Base-by-base conservation (phyloP, 2,329 filamentous ascomycete species). In the Seiridium unicorne region DNA sequence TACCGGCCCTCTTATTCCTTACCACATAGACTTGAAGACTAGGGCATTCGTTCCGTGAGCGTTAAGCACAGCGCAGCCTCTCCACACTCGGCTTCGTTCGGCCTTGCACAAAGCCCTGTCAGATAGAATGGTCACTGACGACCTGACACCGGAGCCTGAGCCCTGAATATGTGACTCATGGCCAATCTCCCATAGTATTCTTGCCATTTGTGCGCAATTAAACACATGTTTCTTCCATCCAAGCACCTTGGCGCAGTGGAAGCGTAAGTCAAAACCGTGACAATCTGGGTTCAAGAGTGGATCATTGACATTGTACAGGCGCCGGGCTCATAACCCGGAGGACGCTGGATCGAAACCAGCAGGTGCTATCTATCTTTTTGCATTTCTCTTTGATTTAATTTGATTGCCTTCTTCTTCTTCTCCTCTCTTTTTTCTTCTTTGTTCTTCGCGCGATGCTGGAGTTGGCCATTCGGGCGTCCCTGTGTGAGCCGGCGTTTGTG, bases 261-360 rank as follows among this genome's bases (percentile, higher is more conserved):
- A 55, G 51, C 51, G 51, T 26, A 26, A 26, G 18, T 26, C 18
- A 26, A 26, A 26, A 26, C 18, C 18, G 18, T 26, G 18, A 26
- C 18, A 26, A 2, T 26, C 18, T 26, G 18, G 2, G 18, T 26
- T 26, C 18, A 26, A 26, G 18, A 26, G 18, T 26, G 18, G 18
- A 26, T 26, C 18, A 26, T 26, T 26, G 2, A 26, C 18, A 26
- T 26, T 26, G 18, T 26, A 26, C 18, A 26, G 18, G 18, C 51
- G 51, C 38, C 51, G 51, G 51, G 51, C 51, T 55, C 51, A 55
- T 55, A 55, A 55, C 51, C 51, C 51, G 51, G 38, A 55, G 51
- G 51, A 42, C 51, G 11, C 38, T n/a, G n/a, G 51, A 55, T 55
- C 51, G 51, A 55, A 55, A 55, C 51, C n/a, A n/a, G 38, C 11